Evolutionary conservation across 257 asterid genomes (phyloP), one percentile per base, ranked within the genome.

Genomic region (Ehretia macrophylla): DNA sequence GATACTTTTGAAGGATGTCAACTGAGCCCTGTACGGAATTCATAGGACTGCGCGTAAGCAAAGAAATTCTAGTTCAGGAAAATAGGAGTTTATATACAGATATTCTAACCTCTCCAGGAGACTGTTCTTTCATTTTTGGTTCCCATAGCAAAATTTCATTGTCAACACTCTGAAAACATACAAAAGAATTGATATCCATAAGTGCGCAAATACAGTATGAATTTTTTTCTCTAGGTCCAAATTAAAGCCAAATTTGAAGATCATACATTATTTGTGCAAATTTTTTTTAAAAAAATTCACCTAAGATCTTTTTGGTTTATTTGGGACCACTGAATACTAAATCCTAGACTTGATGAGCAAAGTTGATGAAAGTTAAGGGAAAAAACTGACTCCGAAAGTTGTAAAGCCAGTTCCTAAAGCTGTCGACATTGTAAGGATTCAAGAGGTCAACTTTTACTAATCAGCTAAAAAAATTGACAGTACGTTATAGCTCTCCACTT

Each of bases 111-210:
- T 93, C 99, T 65, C 97, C 99, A 57, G 97, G 94, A 60, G 96
- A 84, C 42, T 88, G 94, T 61, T 88, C 99, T 69, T 88, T 93
- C 88, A 83, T 93, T 78, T 84, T 93, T 17, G 96, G 96, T 72
- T 93, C 99, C 99, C 99, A 93, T 67, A 93, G 61, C 65, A 84
- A 90, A 73, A 92, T 85, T 77, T 92, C 99, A 58, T 83, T 88
- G 76, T 92, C 99, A 65, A 92, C 99, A 63, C 99, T 92, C 97
- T 92, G 87, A 68, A 76, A 32, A 62, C 52, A 50, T 51, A 47
- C 45, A 47, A n/a, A 60, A 62, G 47, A 64, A 56, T 52, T 11
- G 38, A 66, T 56, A 17, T 57, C 44, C 17, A 58, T 11, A 17
- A 1, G 63, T 11, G 19, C 1, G 39, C 64, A 45, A 18, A 22